phyloP scores from a whole-genome alignment of 495 filamentous ascomycete genomes.

The Paragyromitra xinjiangensis region DNA sequence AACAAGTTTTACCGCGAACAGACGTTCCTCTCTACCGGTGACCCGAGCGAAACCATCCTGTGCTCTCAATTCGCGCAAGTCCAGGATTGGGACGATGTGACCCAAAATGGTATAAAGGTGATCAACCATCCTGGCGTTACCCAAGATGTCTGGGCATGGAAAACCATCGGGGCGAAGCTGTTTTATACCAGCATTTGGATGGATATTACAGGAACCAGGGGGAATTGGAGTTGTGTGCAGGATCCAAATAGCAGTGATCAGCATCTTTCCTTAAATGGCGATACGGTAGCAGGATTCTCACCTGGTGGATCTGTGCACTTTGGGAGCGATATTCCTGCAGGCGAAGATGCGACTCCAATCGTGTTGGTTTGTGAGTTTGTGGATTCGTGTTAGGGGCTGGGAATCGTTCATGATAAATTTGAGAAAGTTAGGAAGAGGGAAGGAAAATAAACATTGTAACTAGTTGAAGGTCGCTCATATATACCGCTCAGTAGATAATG shows the following conservation, averaged over 20 bases:
- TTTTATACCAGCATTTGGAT: background rate
- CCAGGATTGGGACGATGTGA: background rate
- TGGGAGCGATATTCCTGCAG: constrained; percentile 7
- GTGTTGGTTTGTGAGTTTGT: background rate
- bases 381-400: background rate
- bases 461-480: constrained; percentile 2
- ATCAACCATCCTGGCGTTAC: background rate
- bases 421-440: background rate
- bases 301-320: background rate
- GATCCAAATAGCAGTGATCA: background rate
- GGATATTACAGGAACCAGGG: background rate
- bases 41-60: background rate
- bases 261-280: background rate
- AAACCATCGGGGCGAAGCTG: background rate
- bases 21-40: background rate
- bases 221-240: background rate
- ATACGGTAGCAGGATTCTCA: background rate
- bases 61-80: background rate
- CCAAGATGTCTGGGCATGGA: constrained; percentile 9
- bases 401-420: background rate
- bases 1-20: background rate
- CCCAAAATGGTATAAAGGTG: background rate
- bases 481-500: background rate
- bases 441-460: background rate
- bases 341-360: too few relatives aligned